Conservation (phyloP, 2,329 filamentous ascomycete species). For the Ophiostoma ulmi region DNA sequence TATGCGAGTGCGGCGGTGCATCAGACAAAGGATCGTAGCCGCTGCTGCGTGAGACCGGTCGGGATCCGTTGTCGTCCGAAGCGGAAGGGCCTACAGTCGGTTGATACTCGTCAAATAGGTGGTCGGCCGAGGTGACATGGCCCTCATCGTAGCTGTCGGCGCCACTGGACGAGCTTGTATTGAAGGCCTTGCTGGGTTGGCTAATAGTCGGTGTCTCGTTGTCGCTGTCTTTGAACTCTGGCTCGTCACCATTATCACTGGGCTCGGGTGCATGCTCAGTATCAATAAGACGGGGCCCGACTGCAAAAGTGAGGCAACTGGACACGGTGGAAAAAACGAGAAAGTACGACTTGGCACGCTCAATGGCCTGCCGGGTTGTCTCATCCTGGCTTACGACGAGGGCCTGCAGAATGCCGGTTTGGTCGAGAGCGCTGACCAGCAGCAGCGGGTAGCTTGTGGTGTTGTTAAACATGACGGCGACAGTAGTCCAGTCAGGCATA, state of each 20-base stretch:
- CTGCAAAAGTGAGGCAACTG: constrained; percentile 59
- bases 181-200: background rate
- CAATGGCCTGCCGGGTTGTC: constrained; percentile 45
- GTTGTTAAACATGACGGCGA: constrained; percentile 47
- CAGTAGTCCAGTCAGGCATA: constrained; percentile 44
- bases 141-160: constrained; percentile 17
- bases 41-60: constrained; percentile 14
- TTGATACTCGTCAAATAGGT: constrained; percentile 14
- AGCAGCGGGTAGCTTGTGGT: constrained; percentile 45
- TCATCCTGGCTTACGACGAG: constrained; percentile 37
- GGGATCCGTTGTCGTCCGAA: background rate
- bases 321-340: constrained; percentile 60
- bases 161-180: constrained; percentile 3
- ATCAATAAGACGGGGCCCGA: constrained; percentile 56
- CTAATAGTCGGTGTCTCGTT: background rate
- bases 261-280: constrained; percentile 35
- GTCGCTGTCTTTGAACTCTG: constrained; percentile 21
- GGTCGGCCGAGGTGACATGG: background rate
- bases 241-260: constrained; percentile 27
- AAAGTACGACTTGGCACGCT: constrained; percentile 60
- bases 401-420: constrained; percentile 51
- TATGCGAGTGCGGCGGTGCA: background rate
- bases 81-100: background rate
- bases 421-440: constrained; percentile 40
- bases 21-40: constrained; percentile 21